Evolutionary conservation across 176 grass and related monocot species (phyloP), one percentile per base, ranked within the genome.

Genomic region (Aegilops umbellulata): DNA sequence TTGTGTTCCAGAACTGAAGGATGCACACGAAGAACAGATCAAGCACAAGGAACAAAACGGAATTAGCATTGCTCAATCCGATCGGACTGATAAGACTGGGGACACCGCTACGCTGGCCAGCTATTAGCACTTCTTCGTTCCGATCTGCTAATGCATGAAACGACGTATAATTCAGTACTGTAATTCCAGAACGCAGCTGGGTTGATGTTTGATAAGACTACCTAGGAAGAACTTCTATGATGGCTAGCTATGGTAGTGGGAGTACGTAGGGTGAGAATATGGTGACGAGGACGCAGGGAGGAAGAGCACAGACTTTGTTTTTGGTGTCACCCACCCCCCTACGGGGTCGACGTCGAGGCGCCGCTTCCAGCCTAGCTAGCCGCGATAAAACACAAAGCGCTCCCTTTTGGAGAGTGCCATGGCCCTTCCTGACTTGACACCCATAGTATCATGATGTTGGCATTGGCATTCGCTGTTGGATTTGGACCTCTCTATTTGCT

Each of bases 291-390:
- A 74, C 7, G 13, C 2, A 27, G 10, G 23, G 36, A 6, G 3
- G 20, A 39, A 83, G 51, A 27, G 51, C 73, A 61, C 73, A 61
- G 46, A 49, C 80, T 35, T 78, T 7, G 49, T 19, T 58, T 58
- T 39, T 0, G 1, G 1, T 22, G 38, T 78, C 72, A 69, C 69
- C 74, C n/a, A 25, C 69, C 32, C 61, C 22, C 22, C 80, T 46
- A 16, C 49, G 16, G 49, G 49, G 5, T 53, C 49, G 49, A 2
- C 6, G 16, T 91, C 89, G 81, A 91, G 85, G 85, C 89, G 89
- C 89, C 89, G 85, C 89, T 91, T 91, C 89, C 80, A 47, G 75
- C 31, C 66, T 47, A 75, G 49, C 66, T 46, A 75, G 51, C 16
- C 51, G 38, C 88, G 71, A 62, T 34, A 57, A 65, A 68, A 41